These are phyloP conservation scores for Malus asiatica DNA, from an alignment of 306 rosid species.

Conservation along the genomic window DNA sequence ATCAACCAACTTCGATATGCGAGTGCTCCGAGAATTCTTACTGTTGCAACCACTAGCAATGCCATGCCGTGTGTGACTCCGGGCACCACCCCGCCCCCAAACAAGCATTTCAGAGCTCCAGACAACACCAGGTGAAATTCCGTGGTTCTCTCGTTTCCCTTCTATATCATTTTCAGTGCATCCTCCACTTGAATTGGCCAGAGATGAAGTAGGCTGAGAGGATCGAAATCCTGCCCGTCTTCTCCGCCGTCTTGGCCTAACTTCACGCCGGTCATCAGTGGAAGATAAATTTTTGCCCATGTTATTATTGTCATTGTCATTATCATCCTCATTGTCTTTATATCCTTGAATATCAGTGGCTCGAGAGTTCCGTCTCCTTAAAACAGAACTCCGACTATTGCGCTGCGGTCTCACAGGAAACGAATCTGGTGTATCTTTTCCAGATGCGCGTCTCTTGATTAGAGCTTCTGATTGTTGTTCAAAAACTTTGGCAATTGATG, in stretches of 20 bases:
- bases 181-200: constrained; percentile 32
- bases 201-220: constrained; percentile 36
- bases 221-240: constrained; percentile 44
- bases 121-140: constrained; percentile 35
- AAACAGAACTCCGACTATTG: constrained; percentile 29
- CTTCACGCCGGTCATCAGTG: constrained; percentile 41
- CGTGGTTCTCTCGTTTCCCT: constrained; percentile 29
- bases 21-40: constrained; percentile 42
- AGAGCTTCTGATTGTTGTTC: constrained; percentile 54
- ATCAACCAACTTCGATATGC: constrained; percentile 50
- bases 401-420: constrained; percentile 46
- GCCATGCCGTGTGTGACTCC: constrained; percentile 54
- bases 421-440: constrained; percentile 41
- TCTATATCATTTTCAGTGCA: constrained; percentile 44
- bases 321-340: constrained; percentile 55
- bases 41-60: constrained; percentile 36
- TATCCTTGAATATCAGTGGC: constrained; percentile 33
- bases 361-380: constrained; percentile 36
- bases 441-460: constrained; percentile 45
- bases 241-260: constrained; percentile 28
- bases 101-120: constrained; percentile 48
- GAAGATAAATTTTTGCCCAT: constrained; percentile 47
- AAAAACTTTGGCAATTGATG: constrained; percentile 57
- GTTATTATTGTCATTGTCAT: constrained; percentile 28
- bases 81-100: constrained; percentile 65